Evolutionary conservation across 2,329 filamentous ascomycete genomes (phyloP), one percentile per base, ranked within the genome.

Genomic region (Penicillium italicum): DNA sequence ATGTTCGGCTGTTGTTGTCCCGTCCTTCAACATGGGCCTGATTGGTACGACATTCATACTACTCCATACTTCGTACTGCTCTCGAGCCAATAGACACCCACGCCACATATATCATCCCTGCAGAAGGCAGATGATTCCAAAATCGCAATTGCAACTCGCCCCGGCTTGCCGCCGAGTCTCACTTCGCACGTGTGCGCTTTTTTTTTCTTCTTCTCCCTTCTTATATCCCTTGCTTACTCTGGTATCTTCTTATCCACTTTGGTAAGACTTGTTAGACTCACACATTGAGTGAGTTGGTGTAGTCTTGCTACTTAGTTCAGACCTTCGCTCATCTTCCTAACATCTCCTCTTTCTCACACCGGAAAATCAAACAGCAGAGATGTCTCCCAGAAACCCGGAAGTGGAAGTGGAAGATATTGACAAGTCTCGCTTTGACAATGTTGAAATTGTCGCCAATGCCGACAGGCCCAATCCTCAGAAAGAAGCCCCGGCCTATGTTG

Each of bases 401-500:
- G n/a, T 56, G n/a, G 60, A 66, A 46, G 56, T 50, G n/a, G 48
- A 34, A 7, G 59, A 60, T 50, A 26, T 64, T 14, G 59, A 62
- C 63, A 69, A 69, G 54, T 43, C 50, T 20, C 49, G 58, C 43
- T 50, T 60, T 36, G 61, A 67, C 33, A 69, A 67, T 56, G 53
- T 68, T 34, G 66, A 68, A 31, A 45, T 62, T 34, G 56, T 66
- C 5, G 66, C 64, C 46, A 66, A 66, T 50, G 61, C 61, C 46
- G 57, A 65, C 56, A 68, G 55, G 33, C 66, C 66, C 3, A 67
- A 66, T 24, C 55, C 64, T 1, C 58, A 41, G 16, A 69, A 67
- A 28, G 65, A 71, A 54, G 66, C 71, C 8, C 71, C 71, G 4
- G 56, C 62, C 37, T 70, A 69, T 34, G 67, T 73, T 38, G 65